A percentile compares a stretch with the other conserved stretches of the same genome.
Conservation (phyloP, 176 grass and related monocot species). For the Ensete glaucum region DNA sequence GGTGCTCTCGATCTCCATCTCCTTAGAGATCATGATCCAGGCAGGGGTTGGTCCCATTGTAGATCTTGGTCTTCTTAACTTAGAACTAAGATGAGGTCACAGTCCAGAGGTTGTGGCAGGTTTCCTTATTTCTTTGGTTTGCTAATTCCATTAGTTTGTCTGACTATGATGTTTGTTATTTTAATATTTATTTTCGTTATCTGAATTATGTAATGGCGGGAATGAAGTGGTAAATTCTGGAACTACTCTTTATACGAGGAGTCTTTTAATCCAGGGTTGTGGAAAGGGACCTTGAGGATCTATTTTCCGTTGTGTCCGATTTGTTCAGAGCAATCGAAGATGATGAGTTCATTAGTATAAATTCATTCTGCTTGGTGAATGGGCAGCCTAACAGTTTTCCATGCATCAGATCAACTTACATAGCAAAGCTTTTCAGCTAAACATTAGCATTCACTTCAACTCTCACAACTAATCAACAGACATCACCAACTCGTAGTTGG, state of each 20-base stretch:
- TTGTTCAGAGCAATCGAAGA: conserved; percentile 60
- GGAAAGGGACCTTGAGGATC: conserved; percentile 54
- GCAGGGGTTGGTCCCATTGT: conserved; percentile 30
- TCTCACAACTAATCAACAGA: conserved; percentile 63
- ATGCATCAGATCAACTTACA: conserved; percentile 65
- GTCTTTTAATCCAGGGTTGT: conserved; percentile 59
- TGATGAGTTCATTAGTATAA: conserved; percentile 66
- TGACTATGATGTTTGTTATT: neutral
- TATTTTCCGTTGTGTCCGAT: conserved; percentile 28
- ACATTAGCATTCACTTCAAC: conserved; percentile 69
- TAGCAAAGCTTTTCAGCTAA: conserved; percentile 66
- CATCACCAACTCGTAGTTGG: conserved; percentile 46
- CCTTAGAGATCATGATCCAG: conserved; percentile 15
- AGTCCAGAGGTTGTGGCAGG: conserved; percentile 51
- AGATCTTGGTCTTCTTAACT: conserved; percentile 49
- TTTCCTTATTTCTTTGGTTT: conserved; percentile 10
- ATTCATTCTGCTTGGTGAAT: conserved; percentile 61
- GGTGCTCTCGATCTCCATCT: conserved; percentile 56
- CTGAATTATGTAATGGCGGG: conserved; percentile 22
- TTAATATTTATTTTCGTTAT: neutral
- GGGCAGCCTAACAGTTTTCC: conserved; percentile 53
- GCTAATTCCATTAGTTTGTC: neutral
- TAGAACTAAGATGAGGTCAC: conserved; percentile 35
- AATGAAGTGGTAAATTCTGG: conserved; percentile 39
- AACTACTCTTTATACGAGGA: conserved; percentile 64